Base-by-base conservation (phyloP, 768 basidiomycete species). In the Tulasnella sp. region DNA sequence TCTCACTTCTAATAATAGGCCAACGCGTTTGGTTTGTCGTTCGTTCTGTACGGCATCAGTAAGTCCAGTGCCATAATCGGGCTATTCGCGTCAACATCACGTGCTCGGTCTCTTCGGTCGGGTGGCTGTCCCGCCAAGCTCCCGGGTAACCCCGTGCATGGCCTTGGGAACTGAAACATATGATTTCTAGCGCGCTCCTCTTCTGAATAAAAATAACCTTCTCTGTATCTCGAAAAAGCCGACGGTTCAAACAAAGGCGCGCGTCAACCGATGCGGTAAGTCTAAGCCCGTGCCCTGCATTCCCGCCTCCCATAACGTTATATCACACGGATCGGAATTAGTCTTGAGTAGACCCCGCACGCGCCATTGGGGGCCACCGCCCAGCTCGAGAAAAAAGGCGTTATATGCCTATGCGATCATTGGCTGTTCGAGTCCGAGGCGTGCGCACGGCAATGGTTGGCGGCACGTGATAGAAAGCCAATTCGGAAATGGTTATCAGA, bases 61-160 rank as follows among this genome's bases (percentile, higher is more conserved):
- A 7, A 6, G 11, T 48, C 15, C 11, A 48, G 20, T 23, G 26
- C 7, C 61, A 67, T 2, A 67, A 4, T 5, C 5, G 7, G 61
- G 61, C 51, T 51, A 51, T 51, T 51, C 51, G 26, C 13, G n/a
- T 35, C 9, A 15, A n/a, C 4, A 5, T 67, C 61, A 67, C 61
- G 61, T 67, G 26, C 61, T 67, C 61, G 61, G 61, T 67, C 26
- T 29, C 26, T 26, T 67, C 61, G 61, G 61, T 2, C 5, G 61
- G 26, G 55, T 32, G 29, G 61, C 29, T 67, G 61, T 61, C 61
- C 61, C 61, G 26, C 61, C 61, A 67, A 67, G 61, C 61, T 67
- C 10, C 35, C 61, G 61, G 61, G 16, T 32, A 11, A 67, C 29
- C 29, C 29, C 32, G 15, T 32, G 32, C 61, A 67, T 67, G 61